phyloP scores from a whole-genome alignment of 2,329 filamentous ascomycete genomes.

The Mycogone perniciosa region DNA sequence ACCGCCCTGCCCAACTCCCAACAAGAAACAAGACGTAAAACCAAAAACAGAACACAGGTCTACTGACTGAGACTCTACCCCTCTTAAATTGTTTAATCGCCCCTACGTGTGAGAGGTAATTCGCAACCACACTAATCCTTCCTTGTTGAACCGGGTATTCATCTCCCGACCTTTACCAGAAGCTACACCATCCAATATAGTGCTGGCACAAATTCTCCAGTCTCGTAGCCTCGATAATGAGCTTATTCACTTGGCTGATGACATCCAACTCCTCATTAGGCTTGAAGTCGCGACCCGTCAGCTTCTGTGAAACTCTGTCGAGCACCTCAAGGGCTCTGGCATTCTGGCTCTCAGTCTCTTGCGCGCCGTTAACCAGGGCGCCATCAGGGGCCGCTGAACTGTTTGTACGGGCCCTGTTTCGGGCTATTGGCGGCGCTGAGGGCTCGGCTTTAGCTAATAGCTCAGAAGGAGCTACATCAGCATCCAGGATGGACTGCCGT shows the following conservation, averaged over 20 bases:
- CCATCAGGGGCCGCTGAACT: slow-evolving; percentile 40
- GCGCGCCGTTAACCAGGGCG: slow-evolving; percentile 31
- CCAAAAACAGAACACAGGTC: background rate
- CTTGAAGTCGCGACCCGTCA: slow-evolving; percentile 91
- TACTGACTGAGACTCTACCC: background rate
- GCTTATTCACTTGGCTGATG: slow-evolving; percentile 83
- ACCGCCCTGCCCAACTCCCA: slow-evolving; percentile 8
- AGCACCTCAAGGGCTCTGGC: slow-evolving; percentile 88
- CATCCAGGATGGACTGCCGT: slow-evolving; percentile 64
- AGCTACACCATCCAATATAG: slow-evolving; percentile 98
- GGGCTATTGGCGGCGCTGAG: slow-evolving; percentile 41
- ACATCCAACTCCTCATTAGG: slow-evolving; percentile 76
- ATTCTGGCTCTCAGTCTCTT: slow-evolving; percentile 77
- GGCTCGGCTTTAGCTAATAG: slow-evolving; percentile 43
- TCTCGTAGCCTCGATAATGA: slow-evolving; percentile 92
- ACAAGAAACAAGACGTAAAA: background rate
- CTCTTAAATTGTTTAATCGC: background rate
- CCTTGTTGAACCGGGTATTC: background rate
- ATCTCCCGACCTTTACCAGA: slow-evolving; percentile 60
- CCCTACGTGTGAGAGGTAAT: background rate
- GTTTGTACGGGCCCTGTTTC: slow-evolving; percentile 54
- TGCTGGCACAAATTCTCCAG: slow-evolving; percentile 97
- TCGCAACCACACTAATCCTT: background rate
- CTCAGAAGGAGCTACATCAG: slow-evolving; percentile 52
- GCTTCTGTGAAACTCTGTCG: slow-evolving; percentile 85